A percentile compares a stretch with the other conserved stretches of the same genome.
Conservation (phyloP, 176 grass and related monocot genomes). For the Avena insularis region DNA sequence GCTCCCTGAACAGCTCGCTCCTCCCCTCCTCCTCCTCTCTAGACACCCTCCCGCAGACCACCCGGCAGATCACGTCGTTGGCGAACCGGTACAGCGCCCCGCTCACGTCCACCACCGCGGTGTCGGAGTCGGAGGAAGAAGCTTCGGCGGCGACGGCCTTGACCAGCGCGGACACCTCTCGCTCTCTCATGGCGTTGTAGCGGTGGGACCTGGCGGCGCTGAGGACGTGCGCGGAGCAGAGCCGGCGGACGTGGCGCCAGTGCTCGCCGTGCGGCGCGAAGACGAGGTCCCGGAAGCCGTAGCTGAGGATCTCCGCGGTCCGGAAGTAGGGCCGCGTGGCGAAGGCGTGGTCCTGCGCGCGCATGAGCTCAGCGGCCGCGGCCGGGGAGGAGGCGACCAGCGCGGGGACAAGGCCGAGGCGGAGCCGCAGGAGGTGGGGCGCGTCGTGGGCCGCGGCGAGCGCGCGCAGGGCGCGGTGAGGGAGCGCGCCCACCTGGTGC, state of each 20-base stretch:
- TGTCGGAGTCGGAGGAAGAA: neutral
- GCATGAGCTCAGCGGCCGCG: conserved; percentile 62
- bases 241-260: conserved; percentile 68
- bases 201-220: conserved; percentile 20
- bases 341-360: conserved; percentile 63
- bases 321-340: conserved; percentile 65
- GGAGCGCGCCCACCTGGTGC: conserved; percentile 65
- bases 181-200: conserved; percentile 36
- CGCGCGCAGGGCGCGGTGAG: conserved; percentile 46
- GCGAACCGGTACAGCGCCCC: conserved; percentile 50
- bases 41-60: conserved; percentile 36
- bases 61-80: conserved; percentile 52
- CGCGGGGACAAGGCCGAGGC: conserved; percentile 59
- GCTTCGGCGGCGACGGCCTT: conserved; percentile 7
- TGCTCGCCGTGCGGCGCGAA: conserved; percentile 67
- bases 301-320: conserved; percentile 53
- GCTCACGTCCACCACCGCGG: conserved; percentile 50
- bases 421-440: conserved; percentile 52
- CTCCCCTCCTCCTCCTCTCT: conserved; percentile 15
- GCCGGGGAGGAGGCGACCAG: conserved; percentile 64
- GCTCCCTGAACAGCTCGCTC: conserved; percentile 57
- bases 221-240: conserved; percentile 62
- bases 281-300: conserved; percentile 61
- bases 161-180: conserved; percentile 44
- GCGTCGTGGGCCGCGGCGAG: conserved; percentile 43